Evolutionary conservation across 352 stramenopile genomes (phyloP).

Genomic region (Discostella stelligera): DNA sequence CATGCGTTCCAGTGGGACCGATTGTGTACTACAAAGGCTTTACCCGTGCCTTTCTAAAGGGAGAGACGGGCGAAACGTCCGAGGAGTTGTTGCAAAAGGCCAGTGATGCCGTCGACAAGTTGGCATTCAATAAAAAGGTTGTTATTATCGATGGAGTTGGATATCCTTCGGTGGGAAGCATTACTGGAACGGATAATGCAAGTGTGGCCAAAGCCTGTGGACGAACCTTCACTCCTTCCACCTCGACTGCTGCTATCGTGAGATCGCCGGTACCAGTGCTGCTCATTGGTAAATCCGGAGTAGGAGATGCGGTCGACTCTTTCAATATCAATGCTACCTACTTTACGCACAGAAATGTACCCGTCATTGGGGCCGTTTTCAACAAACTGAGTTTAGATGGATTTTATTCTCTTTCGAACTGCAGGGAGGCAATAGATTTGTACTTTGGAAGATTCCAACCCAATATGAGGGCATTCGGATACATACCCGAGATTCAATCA

Average conservation of each 20-base stretch:
- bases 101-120: constrained; percentile 85
- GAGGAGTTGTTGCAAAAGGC: constrained; percentile 87
- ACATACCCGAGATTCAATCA: constrained; percentile 61
- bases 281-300: constrained; percentile 92
- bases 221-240: constrained; percentile 32
- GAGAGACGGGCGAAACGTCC: constrained; percentile 85
- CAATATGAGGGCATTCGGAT: constrained; percentile 65
- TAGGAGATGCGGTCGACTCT: constrained; percentile 95
- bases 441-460: constrained; percentile 88
- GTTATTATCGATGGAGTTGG: constrained; percentile 96
- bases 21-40: constrained; percentile 97
- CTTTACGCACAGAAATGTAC: constrained; percentile 88
- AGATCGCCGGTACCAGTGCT: constrained; percentile 86
- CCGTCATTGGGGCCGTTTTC: constrained; percentile 94
- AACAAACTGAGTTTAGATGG: constrained; percentile 90
- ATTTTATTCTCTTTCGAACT: constrained; percentile 94
- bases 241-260: neutral
- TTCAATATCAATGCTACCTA: constrained; percentile 96
- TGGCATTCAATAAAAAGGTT: constrained; percentile 88
- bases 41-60: constrained; percentile 92
- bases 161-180: constrained; percentile 90
- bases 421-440: constrained; percentile 84
- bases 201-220: constrained; percentile 80
- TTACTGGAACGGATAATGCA: constrained; percentile 87
- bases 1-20: constrained; percentile 87